phyloP scores from a whole-genome alignment of 768 basidiomycete species.

The Hypholoma fasciculare region DNA sequence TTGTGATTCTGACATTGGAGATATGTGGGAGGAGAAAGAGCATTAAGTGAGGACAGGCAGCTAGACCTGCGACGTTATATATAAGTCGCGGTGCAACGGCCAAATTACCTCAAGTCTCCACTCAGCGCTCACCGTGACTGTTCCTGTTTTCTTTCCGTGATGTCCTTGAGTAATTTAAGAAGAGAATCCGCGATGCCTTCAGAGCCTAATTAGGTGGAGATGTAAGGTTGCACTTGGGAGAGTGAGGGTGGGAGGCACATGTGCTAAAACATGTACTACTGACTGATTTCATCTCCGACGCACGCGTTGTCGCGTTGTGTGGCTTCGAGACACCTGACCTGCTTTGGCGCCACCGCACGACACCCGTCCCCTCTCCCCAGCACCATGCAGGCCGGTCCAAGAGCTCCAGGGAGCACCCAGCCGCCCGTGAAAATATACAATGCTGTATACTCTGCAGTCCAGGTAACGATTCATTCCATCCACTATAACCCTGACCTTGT shows the following conservation, averaged over 20 bases:
- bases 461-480: constrained; percentile 41
- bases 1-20: constrained; percentile 35
- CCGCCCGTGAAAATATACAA: constrained; percentile 86
- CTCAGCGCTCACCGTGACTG: not conserved
- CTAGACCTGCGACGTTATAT: not conserved
- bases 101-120: constrained; percentile 1
- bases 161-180: not conserved
- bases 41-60: constrained; percentile 4
- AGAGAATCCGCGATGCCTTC: not conserved
- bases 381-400: constrained; percentile 50
- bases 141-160: not conserved
- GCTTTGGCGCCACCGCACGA: constrained; percentile 23
- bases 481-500: constrained; percentile 18
- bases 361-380: constrained; percentile 27
- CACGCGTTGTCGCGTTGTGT: constrained; percentile 40
- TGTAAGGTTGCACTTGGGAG: not conserved
- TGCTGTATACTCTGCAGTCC: constrained; percentile 89
- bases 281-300: constrained; percentile 30
- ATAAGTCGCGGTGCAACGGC: constrained; percentile 1
- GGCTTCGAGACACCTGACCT: constrained; percentile 32
- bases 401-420: constrained; percentile 41
- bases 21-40: constrained; percentile 2
- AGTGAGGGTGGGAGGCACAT: not conserved
- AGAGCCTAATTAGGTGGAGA: not conserved
- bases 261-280: not conserved